A percentile compares a stretch with the other conserved stretches of the same genome.
These are phyloP conservation scores for Fusarium annulatum DNA, from an alignment of 2,329 filamentous ascomycete genomes.

Conservation along the genomic window DNA sequence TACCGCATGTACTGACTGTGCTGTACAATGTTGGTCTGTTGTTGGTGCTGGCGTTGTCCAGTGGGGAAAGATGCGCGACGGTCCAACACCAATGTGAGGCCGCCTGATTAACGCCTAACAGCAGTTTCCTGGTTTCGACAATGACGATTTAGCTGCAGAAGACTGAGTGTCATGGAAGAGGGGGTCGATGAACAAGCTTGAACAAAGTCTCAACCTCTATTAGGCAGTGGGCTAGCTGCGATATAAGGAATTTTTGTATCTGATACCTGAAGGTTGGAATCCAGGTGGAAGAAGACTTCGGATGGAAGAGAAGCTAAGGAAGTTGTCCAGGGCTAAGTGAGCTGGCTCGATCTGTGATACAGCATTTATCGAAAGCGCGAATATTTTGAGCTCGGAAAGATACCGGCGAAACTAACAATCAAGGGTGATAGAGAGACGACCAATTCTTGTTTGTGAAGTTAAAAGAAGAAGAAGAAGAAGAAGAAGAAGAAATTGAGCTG, in stretches of 20 bases:
- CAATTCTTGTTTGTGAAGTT: neutral
- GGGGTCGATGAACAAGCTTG: neutral
- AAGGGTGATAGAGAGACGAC: neutral
- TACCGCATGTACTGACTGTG: neutral
- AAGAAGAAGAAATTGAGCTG: neutral
- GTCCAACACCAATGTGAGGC: slow-evolving; percentile 11
- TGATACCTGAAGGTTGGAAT: neutral
- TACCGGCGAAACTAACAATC: neutral
- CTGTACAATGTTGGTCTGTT: slow-evolving; percentile 6
- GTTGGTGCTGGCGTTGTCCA: slow-evolving; percentile 7
- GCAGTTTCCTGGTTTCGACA: slow-evolving; percentile 8
- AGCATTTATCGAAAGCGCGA: neutral
- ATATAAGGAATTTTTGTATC: neutral
- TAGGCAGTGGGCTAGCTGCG: neutral
- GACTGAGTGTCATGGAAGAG: neutral
- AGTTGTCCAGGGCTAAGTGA: neutral
- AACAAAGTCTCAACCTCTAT: neutral
- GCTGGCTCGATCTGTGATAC: neutral
- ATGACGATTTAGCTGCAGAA: neutral
- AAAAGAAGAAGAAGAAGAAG: neutral
- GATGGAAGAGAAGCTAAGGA: neutral
- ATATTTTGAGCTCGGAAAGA: neutral
- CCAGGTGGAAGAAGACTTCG: neutral
- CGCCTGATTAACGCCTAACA: slow-evolving; percentile 1
- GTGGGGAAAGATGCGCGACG: slow-evolving; percentile 6